Base-by-base conservation (phyloP, 768 basidiomycete genomes). In the Trametes gibbosa region DNA sequence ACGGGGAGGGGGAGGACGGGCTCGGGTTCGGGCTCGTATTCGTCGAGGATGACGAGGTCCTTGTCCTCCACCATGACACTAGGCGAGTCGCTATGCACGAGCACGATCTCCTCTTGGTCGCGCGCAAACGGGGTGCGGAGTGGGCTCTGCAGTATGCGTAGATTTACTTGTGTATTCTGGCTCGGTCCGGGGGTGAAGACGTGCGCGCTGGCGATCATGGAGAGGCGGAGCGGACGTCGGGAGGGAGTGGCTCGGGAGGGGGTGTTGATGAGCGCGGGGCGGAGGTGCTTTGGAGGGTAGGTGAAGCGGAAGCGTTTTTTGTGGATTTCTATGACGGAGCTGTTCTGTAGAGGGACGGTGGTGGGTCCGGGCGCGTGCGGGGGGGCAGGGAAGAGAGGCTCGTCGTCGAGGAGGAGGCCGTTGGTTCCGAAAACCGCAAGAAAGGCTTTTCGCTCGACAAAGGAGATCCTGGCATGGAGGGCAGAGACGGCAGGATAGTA, bases 211-310 rank as follows among this genome's bases (percentile, higher is more conserved):
- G 84, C 78, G 34, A 92, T 89, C 85, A 92, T 87, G 2, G 86
- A 88, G 59, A 92, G 78, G 27, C 89, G 82, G 1, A 86, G 77
- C 2, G 81, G 77, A 21, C 82, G 77, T 66, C 74, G 53, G 66
- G 73, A 58, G 59, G 84, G 84, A 0, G 83, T 81, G 7, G 79
- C 76, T 5, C 55, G 55, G 19, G 61, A 39, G 81, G 76, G 23
- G 82, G 72, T 4, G 60, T 64, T n/a, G 42, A 63, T 49, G 45
- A 56, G 46, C 27, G 75, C 72, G 16, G 80, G 74, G 23, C 88
- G 83, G 29, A 86, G 73, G 45, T 87, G 84, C 67, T 89, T 89
- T 5, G 89, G 87, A 1, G 89, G 89, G 66, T 90, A 90, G 5
- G 77, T 77, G 69, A 90, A 90, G n/a, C 76, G 73, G 69, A 91